Evolutionary conservation across 768 basidiomycete genomes (phyloP).

Genomic region (Serendipita sp.): DNA sequence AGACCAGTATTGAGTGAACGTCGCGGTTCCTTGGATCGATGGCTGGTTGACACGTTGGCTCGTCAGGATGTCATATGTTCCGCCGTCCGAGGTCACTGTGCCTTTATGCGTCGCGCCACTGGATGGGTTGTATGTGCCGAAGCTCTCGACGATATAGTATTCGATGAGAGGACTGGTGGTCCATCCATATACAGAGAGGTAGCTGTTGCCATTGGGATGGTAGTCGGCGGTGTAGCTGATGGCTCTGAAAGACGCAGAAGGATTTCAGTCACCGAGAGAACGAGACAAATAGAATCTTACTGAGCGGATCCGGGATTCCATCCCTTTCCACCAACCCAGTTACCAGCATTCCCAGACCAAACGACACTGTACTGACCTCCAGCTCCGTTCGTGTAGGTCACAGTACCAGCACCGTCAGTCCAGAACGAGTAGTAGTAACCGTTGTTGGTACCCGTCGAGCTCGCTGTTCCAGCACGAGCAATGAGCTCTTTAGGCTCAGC

Average conservation of each 20-base stretch:
- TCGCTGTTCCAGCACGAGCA: slow-evolving; percentile 6
- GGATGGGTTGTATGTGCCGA: slow-evolving; percentile 26
- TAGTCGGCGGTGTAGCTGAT: slow-evolving; percentile 25
- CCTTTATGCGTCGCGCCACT: slow-evolving; percentile 21
- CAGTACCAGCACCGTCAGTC: slow-evolving; percentile 19
- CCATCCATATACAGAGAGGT: slow-evolving; percentile 33
- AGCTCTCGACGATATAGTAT: slow-evolving; percentile 31
- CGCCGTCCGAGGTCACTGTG: slow-evolving; percentile 27
- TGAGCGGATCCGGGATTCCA: slow-evolving; percentile 23
- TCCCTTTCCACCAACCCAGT: slow-evolving; percentile 26
- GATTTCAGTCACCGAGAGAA: too few relatives aligned
- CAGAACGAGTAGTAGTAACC: slow-evolving; percentile 15
- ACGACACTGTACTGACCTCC: slow-evolving; percentile 20
- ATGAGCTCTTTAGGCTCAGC: neutral
- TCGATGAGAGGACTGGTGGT: slow-evolving; percentile 30
- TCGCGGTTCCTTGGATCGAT: slow-evolving; percentile 27
- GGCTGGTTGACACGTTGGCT: slow-evolving; percentile 25
- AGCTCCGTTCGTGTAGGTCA: slow-evolving; percentile 20
- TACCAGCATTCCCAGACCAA: slow-evolving; percentile 20
- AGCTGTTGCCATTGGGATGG: slow-evolving; percentile 25
- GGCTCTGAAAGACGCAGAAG: slow-evolving; percentile 14
- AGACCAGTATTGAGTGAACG: slow-evolving; percentile 33
- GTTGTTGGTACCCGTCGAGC: slow-evolving; percentile 17
- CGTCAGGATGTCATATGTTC: slow-evolving; percentile 27
- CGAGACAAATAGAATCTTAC: slow-evolving; percentile 4